Base-by-base conservation (phyloP, 139 green algal species). In the Tetraselmis striata region DNA sequence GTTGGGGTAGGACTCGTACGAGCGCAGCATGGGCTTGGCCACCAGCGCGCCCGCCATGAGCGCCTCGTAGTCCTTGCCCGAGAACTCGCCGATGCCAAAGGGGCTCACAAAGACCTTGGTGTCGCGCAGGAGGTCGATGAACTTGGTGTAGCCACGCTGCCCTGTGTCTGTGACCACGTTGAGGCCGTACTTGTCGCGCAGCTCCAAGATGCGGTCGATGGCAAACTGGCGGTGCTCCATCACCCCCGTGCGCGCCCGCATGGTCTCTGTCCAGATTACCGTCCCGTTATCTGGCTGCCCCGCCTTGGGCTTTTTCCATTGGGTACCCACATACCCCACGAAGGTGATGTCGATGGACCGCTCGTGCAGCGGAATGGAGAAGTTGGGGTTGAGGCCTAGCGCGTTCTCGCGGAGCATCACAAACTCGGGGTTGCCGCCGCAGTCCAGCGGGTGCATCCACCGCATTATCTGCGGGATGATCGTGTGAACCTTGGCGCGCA, bases 21-120 rank as follows among this genome's bases (percentile, higher is more conserved):
- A 26, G 76, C 76, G 76, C 76, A 31, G 29, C 76, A 79, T 26
- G 1, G 76, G 76, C 76, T 79, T 79, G 29, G 32, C 76, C 76
- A 79, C 29, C 76, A 79, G 29, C 76, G 76, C 76, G 2, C 76
- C 29, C 29, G 29, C 32, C 29, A 79, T 79, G 29, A 79, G 23
- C 11, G 76, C 25, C 76, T 79, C 76, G 29, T 79, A 79, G 76
- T 79, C 76, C 30, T 79, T 79, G 2, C 76, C 76, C 29, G 29
- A 59, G 76, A 59, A 79, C 76, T 79, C 76, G 1, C 76, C 76
- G 76, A 59, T 30, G 29, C 76, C 76, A 27, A 79, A 31, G 2
- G 76, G 76, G 76, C 76, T 79, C 11, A 79, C 32, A 31, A 79
- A 79, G 29, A 79, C 25, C 29, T 79, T 79, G 29, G 76, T 79